These are phyloP conservation scores for Taiozyma sp. DNA, from an alignment of 1,139 yeast genomes.

Conservation along the genomic window DNA sequence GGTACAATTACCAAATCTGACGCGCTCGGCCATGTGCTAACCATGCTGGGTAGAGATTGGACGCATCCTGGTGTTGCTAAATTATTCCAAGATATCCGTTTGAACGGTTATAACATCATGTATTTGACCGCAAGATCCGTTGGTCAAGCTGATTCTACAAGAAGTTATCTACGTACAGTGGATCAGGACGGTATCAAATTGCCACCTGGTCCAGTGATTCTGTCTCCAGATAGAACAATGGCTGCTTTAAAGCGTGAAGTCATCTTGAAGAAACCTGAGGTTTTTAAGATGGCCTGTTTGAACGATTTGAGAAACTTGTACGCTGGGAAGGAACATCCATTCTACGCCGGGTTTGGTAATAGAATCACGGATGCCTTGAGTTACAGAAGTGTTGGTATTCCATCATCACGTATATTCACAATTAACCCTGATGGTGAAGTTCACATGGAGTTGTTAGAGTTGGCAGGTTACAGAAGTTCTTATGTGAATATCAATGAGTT, in stretches of 20 bases:
- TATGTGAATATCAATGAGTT: slow-evolving; percentile 89
- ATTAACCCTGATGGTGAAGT: slow-evolving; percentile 97
- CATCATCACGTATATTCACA: slow-evolving; percentile 91
- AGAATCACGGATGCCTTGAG: slow-evolving; percentile 96
- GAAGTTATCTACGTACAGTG: slow-evolving; percentile 77
- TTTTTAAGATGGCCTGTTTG: slow-evolving; percentile 95
- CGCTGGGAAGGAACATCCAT: slow-evolving; percentile 54
- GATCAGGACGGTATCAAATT: slow-evolving; percentile 68
- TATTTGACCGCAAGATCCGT: slow-evolving; percentile 93
- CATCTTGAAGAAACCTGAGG: slow-evolving; percentile 91
- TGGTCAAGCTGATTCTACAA: slow-evolving; percentile 92
- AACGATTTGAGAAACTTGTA: slow-evolving; percentile 77
- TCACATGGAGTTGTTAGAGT: slow-evolving; percentile 90
- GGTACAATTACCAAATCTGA: slow-evolving; percentile 98
- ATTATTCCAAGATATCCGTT: slow-evolving; percentile 75
- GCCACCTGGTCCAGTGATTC: slow-evolving; percentile 91
- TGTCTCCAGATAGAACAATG: slow-evolving; percentile 95
- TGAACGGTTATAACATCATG: slow-evolving; percentile 90
- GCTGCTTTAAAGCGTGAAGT: slow-evolving; percentile 93
- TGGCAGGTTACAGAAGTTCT: slow-evolving; percentile 88
- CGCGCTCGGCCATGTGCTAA: slow-evolving; percentile 94
- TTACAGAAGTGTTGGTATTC: slow-evolving; percentile 90
- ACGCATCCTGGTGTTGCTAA: slow-evolving; percentile 96
- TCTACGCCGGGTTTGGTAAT: slow-evolving; percentile 97
- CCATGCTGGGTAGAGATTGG: slow-evolving; percentile 96